Evolutionary conservation across 73 alveolate genomes (phyloP), one percentile per base, ranked within the genome.

Genomic region (Paramecium tetraurelia): DNA sequence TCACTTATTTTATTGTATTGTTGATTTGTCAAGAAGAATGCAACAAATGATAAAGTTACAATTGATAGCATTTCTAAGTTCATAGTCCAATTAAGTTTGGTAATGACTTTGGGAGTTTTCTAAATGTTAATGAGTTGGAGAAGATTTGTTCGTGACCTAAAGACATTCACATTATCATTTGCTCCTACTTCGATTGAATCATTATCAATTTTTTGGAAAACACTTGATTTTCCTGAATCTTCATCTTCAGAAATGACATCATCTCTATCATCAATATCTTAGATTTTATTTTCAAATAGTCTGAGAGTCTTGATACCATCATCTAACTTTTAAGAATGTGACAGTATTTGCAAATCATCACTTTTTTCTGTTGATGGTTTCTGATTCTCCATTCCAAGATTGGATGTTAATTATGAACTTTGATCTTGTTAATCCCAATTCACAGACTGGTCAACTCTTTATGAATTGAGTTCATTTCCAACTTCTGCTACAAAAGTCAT

Each of bases 81-180:
- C 50, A 58, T 59, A 2, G 85, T 77, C 59, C 87, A 63, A 43
- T 50, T 86, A n/a, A 86, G 44, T 33, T 35, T 35, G 5, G 76
- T 35, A 0, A 86, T 59, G 8, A 53, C 59, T 18, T 38, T 36
- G 16, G 93, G 93, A 8, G 84, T 77, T 35, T 77, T 21, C 21
- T 63, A 48, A 59, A 35, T 80, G 10, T 86, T 86, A 2, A 86
- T 77, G 2, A 86, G 40, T 63, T 75, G 53, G 2, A 41, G 53
- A 14, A 86, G 36, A 33, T 72, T 77, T 36, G 71, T 59, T 86
- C 93, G 71, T 63, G 93, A 86, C 22, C 85, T 86, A 58, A 86
- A 86, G 9, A 41, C 93, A 38, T 86, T 86, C 48, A 38, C 0
- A 35, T 75, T 38, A 38, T 75, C 59, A 41, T 41, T 41, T 0